Evolutionary conservation across 257 asterid species (phyloP), one percentile per base, ranked within the genome.

Genomic region (Cordia subcordata): DNA sequence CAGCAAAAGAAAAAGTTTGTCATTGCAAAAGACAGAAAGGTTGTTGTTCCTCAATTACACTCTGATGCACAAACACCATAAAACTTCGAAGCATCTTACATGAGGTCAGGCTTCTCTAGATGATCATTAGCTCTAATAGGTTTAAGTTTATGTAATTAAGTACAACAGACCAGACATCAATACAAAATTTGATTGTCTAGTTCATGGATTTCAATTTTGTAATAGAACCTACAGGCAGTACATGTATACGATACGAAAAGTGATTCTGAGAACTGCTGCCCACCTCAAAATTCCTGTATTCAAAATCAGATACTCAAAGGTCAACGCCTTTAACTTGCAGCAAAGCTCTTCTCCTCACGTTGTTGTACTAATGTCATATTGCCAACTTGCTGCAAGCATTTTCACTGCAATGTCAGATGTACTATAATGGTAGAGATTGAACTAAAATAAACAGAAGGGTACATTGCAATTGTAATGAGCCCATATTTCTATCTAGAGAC

Each of bases 361-460:
- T 73, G 79, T 78, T 75, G 68, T 56, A 57, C 83, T 39, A 77
- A 21, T 18, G 95, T 85, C 12, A 76, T 62, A 62, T 88, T 88
- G 60, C 81, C 89, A 9, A 65, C 64, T 53, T 32, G 53, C 96
- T 88, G 90, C 93, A 80, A 63, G 35, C 60, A 70, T 18, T 15
- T n/a, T 9, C 14, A 55, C 11, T 22, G 8, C 19, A 22, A 21
- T 19, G 46, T 68, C 52, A 68, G 14, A 47, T 32, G 33, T 37
- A 53, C 47, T 11, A 33, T 33, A 9, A 42, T 13, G n/a, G 20
- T 3, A 13, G 17, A 17, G 39, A 13, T 15, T 12, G 42, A 22
- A 38, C 46, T 18, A 17, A 35, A 12, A 13, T 18, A 1, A 52
- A 15, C 45, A 53, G n/a, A 11, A 4, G n/a, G n/a, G n/a, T 18